Evolutionary conservation across 1,284 basidiomycete genomes (phyloP).

Genomic region (Trametes versicolor): DNA sequence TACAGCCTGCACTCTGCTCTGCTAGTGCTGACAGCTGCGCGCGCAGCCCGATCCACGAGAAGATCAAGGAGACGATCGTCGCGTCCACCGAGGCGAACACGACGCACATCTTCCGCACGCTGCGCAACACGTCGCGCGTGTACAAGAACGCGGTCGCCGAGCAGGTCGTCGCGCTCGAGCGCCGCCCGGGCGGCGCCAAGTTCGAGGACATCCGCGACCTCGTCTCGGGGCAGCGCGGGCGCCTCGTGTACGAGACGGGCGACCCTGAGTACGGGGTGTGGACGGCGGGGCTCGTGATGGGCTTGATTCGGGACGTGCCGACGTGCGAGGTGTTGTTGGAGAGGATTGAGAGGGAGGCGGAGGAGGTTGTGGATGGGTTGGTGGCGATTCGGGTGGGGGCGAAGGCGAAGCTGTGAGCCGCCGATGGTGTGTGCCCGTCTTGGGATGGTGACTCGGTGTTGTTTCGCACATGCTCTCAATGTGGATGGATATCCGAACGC

Average conservation of each 20-base stretch:
- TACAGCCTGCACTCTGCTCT: too few relatives aligned
- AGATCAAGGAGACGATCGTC: constrained; percentile 92
- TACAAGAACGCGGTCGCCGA: constrained; percentile 86
- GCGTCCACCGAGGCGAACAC: constrained; percentile 84
- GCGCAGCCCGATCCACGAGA: constrained; percentile 85
- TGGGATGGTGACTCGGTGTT: background rate
- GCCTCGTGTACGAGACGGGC: constrained; percentile 85
- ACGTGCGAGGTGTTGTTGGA: constrained; percentile 81
- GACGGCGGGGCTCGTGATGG: constrained; percentile 82
- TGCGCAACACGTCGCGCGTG: constrained; percentile 90
- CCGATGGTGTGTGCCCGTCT: background rate
- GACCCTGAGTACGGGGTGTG: constrained; percentile 92
- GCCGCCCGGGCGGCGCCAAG: constrained; percentile 84
- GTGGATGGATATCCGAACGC: background rate
- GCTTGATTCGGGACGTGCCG: constrained; percentile 89
- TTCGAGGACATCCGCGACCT: constrained; percentile 89
- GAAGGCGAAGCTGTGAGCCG: constrained; percentile 47
- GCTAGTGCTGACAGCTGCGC: too few relatives aligned
- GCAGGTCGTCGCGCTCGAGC: constrained; percentile 87
- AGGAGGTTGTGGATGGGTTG: constrained; percentile 72
- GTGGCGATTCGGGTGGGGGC: constrained; percentile 48
- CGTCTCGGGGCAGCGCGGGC: constrained; percentile 84
- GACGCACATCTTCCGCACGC: constrained; percentile 89
- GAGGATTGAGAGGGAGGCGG: constrained; percentile 82
- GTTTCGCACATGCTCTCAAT: background rate